Conservation (phyloP, 352 stramenopile genomes). For the Phytopythium vexans region DNA sequence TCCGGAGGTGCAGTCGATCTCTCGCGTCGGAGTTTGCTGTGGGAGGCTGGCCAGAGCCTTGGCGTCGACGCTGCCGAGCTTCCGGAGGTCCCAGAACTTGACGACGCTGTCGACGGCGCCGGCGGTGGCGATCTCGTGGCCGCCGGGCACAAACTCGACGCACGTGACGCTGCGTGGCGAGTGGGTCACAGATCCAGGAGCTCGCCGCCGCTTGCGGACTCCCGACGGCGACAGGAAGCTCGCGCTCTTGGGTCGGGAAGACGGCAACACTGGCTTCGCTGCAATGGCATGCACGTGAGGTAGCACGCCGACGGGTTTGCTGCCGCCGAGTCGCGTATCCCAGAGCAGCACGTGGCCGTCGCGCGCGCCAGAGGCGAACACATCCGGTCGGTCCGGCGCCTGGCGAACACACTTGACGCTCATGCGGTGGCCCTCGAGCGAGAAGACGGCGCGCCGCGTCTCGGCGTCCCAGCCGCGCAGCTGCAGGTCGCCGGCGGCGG, state of each 20-base stretch:
- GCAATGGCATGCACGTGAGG: conserved; percentile 33
- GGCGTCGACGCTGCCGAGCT: conserved; percentile 16
- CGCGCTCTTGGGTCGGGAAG: conserved; percentile 3
- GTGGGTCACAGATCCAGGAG: neutral
- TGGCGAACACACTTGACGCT: conserved; percentile 79
- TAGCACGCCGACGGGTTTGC: conserved; percentile 26
- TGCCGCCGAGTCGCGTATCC: conserved; percentile 26
- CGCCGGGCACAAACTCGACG: conserved; percentile 49
- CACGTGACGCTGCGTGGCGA: conserved; percentile 65
- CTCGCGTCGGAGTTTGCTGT: conserved; percentile 18
- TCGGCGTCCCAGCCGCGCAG: conserved; percentile 58
- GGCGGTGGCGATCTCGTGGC: conserved; percentile 46
- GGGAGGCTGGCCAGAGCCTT: neutral
- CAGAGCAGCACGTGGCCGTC: conserved; percentile 66
- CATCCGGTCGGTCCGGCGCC: conserved; percentile 16
- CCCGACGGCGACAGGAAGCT: conserved; percentile 30
- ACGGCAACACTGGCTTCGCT: conserved; percentile 8
- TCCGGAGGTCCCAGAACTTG: conserved; percentile 70
- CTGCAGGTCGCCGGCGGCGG: conserved; percentile 53
- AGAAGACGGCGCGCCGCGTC: conserved; percentile 25
- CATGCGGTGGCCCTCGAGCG: conserved; percentile 50
- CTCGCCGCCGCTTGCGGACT: conserved; percentile 20
- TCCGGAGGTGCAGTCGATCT: conserved; percentile 39
- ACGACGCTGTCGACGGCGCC: conserved; percentile 57
- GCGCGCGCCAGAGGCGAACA: conserved; percentile 56